Evolutionary conservation across 192 early-diverging fungal species (phyloP).

Genomic region (Phycomyces nitens): DNA sequence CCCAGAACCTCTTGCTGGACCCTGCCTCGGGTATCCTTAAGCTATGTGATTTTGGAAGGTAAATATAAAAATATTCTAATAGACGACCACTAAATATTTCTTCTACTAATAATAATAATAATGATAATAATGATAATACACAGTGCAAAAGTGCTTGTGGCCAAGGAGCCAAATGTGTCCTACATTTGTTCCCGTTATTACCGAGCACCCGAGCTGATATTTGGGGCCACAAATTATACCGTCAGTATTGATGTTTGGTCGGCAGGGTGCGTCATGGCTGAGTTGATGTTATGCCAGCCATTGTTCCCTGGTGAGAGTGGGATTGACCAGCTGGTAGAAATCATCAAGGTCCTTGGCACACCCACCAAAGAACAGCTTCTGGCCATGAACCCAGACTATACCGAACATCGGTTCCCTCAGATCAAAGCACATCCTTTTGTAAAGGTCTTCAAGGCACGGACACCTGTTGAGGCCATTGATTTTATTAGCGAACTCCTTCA

Average conservation of each 20-base stretch:
- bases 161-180: slow-evolving; percentile 95
- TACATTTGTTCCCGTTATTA: slow-evolving; percentile 98
- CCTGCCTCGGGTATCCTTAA: slow-evolving; percentile 85
- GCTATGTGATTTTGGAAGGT: slow-evolving; percentile 92
- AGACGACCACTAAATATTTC: no score
- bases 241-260: slow-evolving; percentile 92
- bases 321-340: slow-evolving; percentile 97
- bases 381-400: slow-evolving; percentile 96
- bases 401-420: slow-evolving; percentile 96
- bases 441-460: slow-evolving; percentile 80
- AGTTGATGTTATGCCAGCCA: slow-evolving; percentile 88
- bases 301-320: slow-evolving; percentile 94
- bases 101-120: background rate
- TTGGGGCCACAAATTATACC: slow-evolving; percentile 90
- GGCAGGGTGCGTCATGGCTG: slow-evolving; percentile 93
- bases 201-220: slow-evolving; percentile 93
- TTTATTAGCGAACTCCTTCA: slow-evolving; percentile 80
- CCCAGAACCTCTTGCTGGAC: slow-evolving; percentile 94
- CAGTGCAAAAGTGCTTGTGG: slow-evolving; percentile 88
- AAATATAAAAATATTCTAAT: slow-evolving; percentile 13
- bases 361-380: slow-evolving; percentile 93
- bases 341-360: slow-evolving; percentile 96
- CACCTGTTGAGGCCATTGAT: slow-evolving; percentile 80
- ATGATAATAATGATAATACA: background rate
- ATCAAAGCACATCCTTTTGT: slow-evolving; percentile 88